phyloP scores from a whole-genome alignment of 768 basidiomycete genomes.

The Agrocybe pediades region DNA sequence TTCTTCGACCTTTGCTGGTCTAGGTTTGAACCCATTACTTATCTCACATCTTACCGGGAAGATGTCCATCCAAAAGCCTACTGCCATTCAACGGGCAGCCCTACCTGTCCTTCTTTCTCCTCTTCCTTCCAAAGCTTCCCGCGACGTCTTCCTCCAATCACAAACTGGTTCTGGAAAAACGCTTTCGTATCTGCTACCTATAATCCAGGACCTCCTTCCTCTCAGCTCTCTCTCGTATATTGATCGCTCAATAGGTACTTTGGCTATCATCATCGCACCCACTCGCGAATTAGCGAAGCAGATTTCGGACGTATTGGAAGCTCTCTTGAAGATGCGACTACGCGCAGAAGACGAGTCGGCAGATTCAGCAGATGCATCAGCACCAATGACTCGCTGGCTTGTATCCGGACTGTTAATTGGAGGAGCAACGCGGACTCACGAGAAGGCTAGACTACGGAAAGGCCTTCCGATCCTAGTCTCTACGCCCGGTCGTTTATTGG shows the following conservation, averaged over 20 bases:
- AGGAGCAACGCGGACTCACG: constrained; percentile 92
- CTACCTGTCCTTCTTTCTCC: constrained; percentile 52
- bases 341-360: constrained; percentile 56
- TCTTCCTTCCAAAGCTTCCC: constrained; percentile 35
- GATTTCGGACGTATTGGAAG: constrained; percentile 92
- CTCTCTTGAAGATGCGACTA: constrained; percentile 74
- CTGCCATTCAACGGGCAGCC: constrained; percentile 85
- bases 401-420: constrained; percentile 93
- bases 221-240: constrained; percentile 90
- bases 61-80: constrained; percentile 84
- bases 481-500: constrained; percentile 92
- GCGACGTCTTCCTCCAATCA: constrained; percentile 92
- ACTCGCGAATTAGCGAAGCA: constrained; percentile 97
- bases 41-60: constrained; percentile 76
- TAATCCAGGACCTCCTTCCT: constrained; percentile 92
- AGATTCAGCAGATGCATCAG: constrained; percentile 45
- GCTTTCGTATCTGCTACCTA: constrained; percentile 88
- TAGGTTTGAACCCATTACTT: constrained; percentile 84
- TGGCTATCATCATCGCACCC: constrained; percentile 93
- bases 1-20: constrained; percentile 76
- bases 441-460: constrained; percentile 93
- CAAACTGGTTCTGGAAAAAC: constrained; percentile 99
- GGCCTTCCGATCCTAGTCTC: constrained; percentile 94
- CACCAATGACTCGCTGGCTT: constrained; percentile 81
- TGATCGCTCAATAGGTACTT: constrained; percentile 91